Evolutionary conservation across 2,329 filamentous ascomycete species (phyloP).

Genomic region (Venturia effusa): DNA sequence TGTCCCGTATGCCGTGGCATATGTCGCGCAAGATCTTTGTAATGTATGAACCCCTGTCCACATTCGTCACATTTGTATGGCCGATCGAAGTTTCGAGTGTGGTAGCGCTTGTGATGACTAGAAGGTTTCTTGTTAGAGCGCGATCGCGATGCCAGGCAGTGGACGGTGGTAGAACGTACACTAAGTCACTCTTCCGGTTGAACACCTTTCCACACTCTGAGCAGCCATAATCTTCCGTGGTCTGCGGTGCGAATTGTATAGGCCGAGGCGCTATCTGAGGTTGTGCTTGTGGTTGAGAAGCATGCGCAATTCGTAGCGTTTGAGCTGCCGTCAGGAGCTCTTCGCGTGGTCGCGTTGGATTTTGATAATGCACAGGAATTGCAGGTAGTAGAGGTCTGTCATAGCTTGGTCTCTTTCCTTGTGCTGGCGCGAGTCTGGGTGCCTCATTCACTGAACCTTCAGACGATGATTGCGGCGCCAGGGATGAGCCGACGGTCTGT

Average conservation of each 20-base stretch:
- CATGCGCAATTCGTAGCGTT: not conserved
- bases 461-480: slow-evolving; percentile 8
- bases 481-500: not conserved
- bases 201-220: slow-evolving; percentile 5
- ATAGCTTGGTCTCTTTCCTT: not conserved
- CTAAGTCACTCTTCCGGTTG: slow-evolving; percentile 5
- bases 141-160: not conserved
- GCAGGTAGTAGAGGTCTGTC: not conserved
- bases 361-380: not conserved
- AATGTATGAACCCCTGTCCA: slow-evolving; percentile 10
- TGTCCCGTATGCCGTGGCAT: slow-evolving; percentile 59
- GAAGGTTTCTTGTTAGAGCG: not conserved
- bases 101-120: slow-evolving; percentile 11
- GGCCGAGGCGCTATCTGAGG: slow-evolving; percentile 7
- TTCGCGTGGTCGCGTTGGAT: not conserved
- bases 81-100: slow-evolving; percentile 6
- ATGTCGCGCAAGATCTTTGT: slow-evolving; percentile 9
- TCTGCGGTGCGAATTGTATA: not conserved
- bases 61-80: slow-evolving; percentile 11
- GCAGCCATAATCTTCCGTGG: slow-evolving; percentile 3
- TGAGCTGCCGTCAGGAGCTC: not conserved
- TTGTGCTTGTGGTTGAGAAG: slow-evolving; percentile 3
- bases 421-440: not conserved
- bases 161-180: not conserved
- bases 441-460: slow-evolving; percentile 1